phyloP scores from a whole-genome alignment of 305 asterid genomes.

The Withania somnifera region DNA sequence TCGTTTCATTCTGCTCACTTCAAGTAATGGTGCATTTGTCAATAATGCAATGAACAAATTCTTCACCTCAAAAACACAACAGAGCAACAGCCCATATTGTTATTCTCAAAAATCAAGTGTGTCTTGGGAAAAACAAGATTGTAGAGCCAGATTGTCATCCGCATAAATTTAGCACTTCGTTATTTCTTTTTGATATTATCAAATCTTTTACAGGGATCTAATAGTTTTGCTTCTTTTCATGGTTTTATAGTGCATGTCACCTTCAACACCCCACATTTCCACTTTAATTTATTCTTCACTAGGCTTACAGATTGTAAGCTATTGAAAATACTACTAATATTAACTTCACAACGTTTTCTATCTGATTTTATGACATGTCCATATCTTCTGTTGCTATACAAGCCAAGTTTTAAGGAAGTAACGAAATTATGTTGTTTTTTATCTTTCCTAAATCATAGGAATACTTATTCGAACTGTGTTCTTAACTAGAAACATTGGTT shows the following conservation, averaged over 20 bases:
- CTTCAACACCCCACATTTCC: neutral
- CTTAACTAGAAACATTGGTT: neutral
- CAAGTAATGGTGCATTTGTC: slow-evolving; percentile 9
- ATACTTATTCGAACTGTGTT: neutral
- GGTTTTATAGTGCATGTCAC: neutral
- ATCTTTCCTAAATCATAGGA: neutral
- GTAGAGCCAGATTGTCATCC: neutral
- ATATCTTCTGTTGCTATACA: neutral
- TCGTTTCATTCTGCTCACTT: slow-evolving; percentile 5
- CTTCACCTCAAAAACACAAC: slow-evolving; percentile 26
- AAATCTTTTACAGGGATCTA: slow-evolving; percentile 1
- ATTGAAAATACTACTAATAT: too few relatives aligned
- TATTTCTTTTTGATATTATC: neutral
- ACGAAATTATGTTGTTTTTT: neutral
- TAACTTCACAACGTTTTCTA: neutral
- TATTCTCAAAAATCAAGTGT: slow-evolving; percentile 48
- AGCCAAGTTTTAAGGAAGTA: neutral
- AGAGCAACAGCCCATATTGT: slow-evolving; percentile 8
- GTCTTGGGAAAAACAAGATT: slow-evolving; percentile 16
- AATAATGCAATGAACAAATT: slow-evolving; percentile 16
- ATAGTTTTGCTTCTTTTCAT: neutral
- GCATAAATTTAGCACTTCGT: neutral
- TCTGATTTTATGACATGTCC: neutral
- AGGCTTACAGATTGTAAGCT: neutral
- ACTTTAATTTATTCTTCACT: slow-evolving; percentile 1